These are phyloP conservation scores for Cenchrus americanus DNA, from an alignment of 176 grass and related monocot species.

Conservation along the genomic window DNA sequence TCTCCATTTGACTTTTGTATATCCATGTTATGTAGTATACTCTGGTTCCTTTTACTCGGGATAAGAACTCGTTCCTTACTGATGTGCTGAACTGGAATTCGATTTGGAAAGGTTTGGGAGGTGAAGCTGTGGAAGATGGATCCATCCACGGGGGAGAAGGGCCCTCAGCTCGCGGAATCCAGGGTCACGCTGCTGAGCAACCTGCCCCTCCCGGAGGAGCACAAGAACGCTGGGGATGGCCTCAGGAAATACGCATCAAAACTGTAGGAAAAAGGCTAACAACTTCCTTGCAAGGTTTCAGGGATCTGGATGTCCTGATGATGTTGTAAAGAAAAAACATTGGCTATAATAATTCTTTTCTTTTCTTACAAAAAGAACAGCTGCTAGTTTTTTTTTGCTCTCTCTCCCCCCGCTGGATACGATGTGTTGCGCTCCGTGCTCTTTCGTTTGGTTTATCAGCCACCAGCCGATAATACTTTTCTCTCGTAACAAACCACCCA, in stretches of 20 bases:
- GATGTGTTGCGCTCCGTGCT: too few species aligned
- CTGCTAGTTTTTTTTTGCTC: too few species aligned
- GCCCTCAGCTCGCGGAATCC: conserved; percentile 50
- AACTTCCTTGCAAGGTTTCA: background rate
- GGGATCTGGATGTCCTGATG: background rate
- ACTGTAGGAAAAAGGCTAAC: conserved; percentile 32
- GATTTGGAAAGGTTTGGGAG: conserved; percentile 66
- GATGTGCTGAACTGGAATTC: conserved; percentile 12
- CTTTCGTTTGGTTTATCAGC: too few species aligned
- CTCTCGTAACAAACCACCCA: too few species aligned
- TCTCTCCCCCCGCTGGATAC: too few species aligned
- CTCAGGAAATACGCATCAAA: conserved; percentile 63
- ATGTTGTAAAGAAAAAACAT: background rate
- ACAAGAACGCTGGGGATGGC: conserved; percentile 50
- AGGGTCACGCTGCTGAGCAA: conserved; percentile 65
- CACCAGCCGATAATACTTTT: too few species aligned
- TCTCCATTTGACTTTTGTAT: too few species aligned
- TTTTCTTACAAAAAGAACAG: too few species aligned
- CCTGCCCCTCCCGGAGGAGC: conserved; percentile 49
- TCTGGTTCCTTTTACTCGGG: too few species aligned
- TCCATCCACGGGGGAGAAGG: conserved; percentile 48
- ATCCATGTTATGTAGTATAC: too few species aligned
- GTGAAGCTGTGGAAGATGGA: conserved; percentile 75
- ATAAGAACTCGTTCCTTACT: background rate
- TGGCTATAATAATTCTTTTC: too few species aligned